Evolutionary conservation across 2,329 filamentous ascomycete genomes (phyloP), one percentile per base, ranked within the genome.

Genomic region (Diaporthe longicolla): DNA sequence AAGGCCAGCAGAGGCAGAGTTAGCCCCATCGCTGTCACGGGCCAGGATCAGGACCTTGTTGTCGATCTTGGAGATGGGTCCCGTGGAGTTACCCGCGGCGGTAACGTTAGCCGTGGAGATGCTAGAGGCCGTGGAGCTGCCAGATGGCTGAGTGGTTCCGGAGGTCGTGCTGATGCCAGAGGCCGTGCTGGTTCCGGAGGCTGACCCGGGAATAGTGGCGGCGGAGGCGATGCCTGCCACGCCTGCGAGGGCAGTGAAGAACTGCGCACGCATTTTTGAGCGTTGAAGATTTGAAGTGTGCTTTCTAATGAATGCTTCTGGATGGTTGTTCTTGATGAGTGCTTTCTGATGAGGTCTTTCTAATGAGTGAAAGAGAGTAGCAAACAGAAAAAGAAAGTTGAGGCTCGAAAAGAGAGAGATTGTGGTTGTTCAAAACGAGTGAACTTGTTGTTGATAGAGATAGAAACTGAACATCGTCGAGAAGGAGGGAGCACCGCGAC

Each of bases 41-140:
- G 59, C 59, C 19, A 63, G 24, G 59, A 63, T 32, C 59, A 63
- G 17, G 17, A 63, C 26, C 59, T 45, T 63, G 40, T 63, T 63
- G 40, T 63, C 59, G 15, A 63, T 63, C 40, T 48, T 63, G 24
- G 40, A 29, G 19, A 63, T 48, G 15, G 21, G 15, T 43, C 8
- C 21, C 24, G 40, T 24, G 35, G 55, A 5, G 9, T 35, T 58
- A 8, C 29, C 32, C 13, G 55, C 11, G 29, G 55, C 32, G 7
- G 55, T 58, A 32, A 4, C 15, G 10, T 13, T 58, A 19, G 35
- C 6, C 10, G 57, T 59, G 29, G 26, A 1, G 29, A 21, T 6
- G 17, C 4, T 2, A n/a, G 55, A 11, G 29, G 26, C 29, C 9
- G 15, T 10, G 57, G 13, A 19, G 15, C 7, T 57, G 19, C 26